Conservation (phyloP, 1,284 basidiomycete genomes). For the Phylloboletellus chloephorus region DNA sequence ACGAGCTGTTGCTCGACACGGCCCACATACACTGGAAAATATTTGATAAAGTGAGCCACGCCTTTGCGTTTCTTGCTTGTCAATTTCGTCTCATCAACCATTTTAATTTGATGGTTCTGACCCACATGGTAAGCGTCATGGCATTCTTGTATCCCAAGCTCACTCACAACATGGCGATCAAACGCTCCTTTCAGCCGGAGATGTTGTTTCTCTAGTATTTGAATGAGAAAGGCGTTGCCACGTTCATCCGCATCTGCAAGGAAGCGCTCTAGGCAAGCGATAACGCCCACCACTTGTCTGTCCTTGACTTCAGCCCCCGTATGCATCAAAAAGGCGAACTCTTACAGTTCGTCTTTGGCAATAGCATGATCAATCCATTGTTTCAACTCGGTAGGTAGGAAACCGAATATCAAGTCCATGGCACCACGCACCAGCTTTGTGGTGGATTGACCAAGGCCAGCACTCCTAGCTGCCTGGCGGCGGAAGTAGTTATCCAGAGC, state of each 20-base stretch:
- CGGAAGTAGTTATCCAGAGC: constrained; percentile 92
- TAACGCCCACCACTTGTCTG: constrained; percentile 84
- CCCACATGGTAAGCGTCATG: constrained; percentile 6
- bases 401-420: constrained; percentile 94
- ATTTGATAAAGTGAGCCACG: constrained; percentile 88
- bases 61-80: constrained; percentile 90
- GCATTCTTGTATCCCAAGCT: not conserved
- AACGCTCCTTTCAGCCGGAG: constrained; percentile 66
- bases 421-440: constrained; percentile 79
- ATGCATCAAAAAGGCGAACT: constrained; percentile 11
- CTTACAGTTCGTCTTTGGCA: constrained; percentile 75
- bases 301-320: constrained; percentile 5
- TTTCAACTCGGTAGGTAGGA: constrained; percentile 80
- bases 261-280: constrained; percentile 77
- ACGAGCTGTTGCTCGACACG: constrained; percentile 86
- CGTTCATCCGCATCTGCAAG: constrained; percentile 74
- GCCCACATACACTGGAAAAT: constrained; percentile 86
- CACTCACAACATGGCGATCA: constrained; percentile 74
- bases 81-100: constrained; percentile 87
- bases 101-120: constrained; percentile 82
- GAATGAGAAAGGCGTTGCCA: constrained; percentile 70
- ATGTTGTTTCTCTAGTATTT: constrained; percentile 78
- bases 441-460: constrained; percentile 63
- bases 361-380: constrained; percentile 79
- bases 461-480: constrained; percentile 76